Evolutionary conservation across 1,284 basidiomycete species (phyloP), one percentile per base, ranked within the genome.

Genomic region (Leccinum pseudoinsigne): DNA sequence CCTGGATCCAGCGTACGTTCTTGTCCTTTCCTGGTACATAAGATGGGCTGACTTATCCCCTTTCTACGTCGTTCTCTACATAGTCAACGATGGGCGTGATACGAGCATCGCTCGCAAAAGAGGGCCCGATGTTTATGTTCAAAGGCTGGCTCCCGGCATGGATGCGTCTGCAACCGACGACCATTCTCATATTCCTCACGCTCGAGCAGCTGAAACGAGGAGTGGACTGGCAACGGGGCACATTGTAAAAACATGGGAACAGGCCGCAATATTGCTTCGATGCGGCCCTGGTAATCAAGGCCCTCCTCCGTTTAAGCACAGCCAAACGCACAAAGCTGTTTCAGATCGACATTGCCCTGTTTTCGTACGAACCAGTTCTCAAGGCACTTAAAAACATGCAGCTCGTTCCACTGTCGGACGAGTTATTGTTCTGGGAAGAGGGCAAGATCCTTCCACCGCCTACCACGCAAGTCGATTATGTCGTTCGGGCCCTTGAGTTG

Each of bases 61-160:
- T 23, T 14, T 18, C 23, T n/a, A 14, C 5, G 14, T 51, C 10
- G 21, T n/a, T 5, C n/a, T 53, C 2, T 40, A n/a, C 42, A 2
- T 68, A 88, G 83, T 92, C 90, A 16, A 89, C 92, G 2, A 66
- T 93, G 31, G 81, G 76, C 10, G 88, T 93, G 57, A 93, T 96
- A 74, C 79, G 83, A 36, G 72, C 82, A 8, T 92, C 92, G 56
- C 82, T 96, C 67, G 82, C 84, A 65, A 88, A 80, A 66, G 94
- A 97, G 74, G 95, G 94, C 6, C 74, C 91, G 4, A 87, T 89
- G 83, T 96, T 95, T 83, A 92, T 96, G 87, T 95, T 97, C 82
- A 94, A 93, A 74, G 91, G 94, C 67, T 93, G 93, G 93, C 77
- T 93, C 10, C 91, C 91, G 1, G 90, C 91, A 21, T 95, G 92